Evolutionary conservation across 495 filamentous ascomycete genomes (phyloP).

Genomic region (Talaromyces ruber): DNA sequence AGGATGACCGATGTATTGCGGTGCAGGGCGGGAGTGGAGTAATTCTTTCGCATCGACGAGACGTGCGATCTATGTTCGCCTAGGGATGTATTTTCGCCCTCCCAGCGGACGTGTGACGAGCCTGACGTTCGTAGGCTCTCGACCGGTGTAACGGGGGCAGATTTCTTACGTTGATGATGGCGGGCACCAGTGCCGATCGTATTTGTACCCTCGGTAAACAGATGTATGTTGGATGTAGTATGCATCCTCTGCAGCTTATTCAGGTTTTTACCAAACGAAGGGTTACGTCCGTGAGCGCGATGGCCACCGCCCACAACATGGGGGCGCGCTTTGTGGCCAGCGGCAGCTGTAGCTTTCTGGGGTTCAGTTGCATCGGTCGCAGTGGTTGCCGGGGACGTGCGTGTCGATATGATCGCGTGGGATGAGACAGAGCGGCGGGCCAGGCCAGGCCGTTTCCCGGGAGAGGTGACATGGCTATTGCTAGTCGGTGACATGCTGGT

Average conservation of each 20-base stretch:
- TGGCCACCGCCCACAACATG: conserved; percentile 37
- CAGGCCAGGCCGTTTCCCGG: conserved; percentile 39
- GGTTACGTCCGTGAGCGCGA: conserved; percentile 36
- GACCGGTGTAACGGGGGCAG: conserved; percentile 32
- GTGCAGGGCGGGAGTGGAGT: conserved; percentile 34
- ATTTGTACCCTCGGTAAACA: conserved; percentile 16
- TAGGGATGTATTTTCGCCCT: conserved; percentile 16
- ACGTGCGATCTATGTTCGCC: conserved; percentile 17
- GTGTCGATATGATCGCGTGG: conserved; percentile 33
- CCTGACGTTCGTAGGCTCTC: conserved; percentile 27
- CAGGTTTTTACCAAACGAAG: conserved; percentile 33
- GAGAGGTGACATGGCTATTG: conserved; percentile 28
- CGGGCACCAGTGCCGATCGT: conserved; percentile 15
- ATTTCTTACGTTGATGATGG: conserved; percentile 41
- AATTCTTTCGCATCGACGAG: conserved; percentile 35
- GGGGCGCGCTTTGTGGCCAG: conserved; percentile 23
- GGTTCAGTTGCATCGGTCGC: conserved; percentile 8
- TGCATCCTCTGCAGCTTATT: conserved; percentile 31
- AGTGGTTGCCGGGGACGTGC: conserved; percentile 22
- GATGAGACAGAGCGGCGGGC: conserved; percentile 40
- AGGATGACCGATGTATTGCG: conserved; percentile 24
- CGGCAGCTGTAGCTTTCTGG: conserved; percentile 12
- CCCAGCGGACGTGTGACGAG: conserved; percentile 35
- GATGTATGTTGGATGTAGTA: conserved; percentile 16
- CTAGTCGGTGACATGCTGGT: conserved; percentile 3